phyloP scores from a whole-genome alignment of 345 rosid species.

The Carallia pectinifolia region DNA sequence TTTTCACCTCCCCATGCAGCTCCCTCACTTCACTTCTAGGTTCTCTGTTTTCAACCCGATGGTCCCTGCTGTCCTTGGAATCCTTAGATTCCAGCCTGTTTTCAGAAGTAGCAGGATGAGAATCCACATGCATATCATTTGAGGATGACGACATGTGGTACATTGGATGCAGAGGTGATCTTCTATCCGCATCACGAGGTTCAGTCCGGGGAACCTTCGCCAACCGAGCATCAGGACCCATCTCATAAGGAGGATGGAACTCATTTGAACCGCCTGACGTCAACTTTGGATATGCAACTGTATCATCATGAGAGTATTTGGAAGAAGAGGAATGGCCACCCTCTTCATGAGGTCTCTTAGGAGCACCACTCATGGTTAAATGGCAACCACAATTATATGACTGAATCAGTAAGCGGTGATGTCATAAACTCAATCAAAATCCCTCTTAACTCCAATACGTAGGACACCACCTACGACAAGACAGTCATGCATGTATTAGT shows the following conservation, averaged over 20 bases:
- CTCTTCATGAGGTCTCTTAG: conserved; percentile 82
- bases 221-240: conserved; percentile 51
- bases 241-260: conserved; percentile 54
- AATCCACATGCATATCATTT: conserved; percentile 57
- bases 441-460: not conserved
- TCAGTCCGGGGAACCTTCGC: conserved; percentile 65
- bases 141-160: conserved; percentile 52
- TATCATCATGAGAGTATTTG: conserved; percentile 75
- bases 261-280: conserved; percentile 47
- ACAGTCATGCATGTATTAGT: too few relatives aligned
- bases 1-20: conserved; percentile 53
- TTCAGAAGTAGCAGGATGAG: conserved; percentile 41
- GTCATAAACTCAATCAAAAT: not conserved
- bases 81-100: conserved; percentile 58
- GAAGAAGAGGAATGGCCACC: conserved; percentile 65
- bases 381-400: not conserved
- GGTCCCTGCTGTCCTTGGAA: conserved; percentile 60
- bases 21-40: conserved; percentile 60
- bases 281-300: conserved; percentile 56
- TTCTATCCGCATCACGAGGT: conserved; percentile 72
- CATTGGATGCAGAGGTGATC: conserved; percentile 67
- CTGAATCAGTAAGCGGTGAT: not conserved
- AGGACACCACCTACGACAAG: too few relatives aligned
- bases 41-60: conserved; percentile 58
- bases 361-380: conserved; percentile 20